Percentiles rank a stretch among this genome's conserved stretches.
phyloP scores from a whole-genome alignment of 2,329 filamentous ascomycete genomes.

The Sporothrix pseudoabietina region DNA sequence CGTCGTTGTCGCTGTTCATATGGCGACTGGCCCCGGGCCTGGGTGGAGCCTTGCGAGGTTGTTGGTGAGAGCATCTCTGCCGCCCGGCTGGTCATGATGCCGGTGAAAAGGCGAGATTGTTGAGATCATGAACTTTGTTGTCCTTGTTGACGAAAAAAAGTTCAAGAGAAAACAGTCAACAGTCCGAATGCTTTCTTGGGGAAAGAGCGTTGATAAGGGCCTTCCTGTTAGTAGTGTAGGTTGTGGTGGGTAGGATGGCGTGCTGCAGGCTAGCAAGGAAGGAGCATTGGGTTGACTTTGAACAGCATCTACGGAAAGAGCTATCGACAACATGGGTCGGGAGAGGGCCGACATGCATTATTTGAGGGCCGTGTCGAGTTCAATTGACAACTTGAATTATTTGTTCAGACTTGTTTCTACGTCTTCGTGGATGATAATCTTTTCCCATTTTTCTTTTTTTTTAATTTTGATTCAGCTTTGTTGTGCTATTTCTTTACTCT shows the following conservation, averaged over 20 bases:
- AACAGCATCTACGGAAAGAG: not conserved
- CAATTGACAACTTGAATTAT: too few relatives aligned
- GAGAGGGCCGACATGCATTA: not conserved
- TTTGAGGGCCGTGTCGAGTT: too few relatives aligned
- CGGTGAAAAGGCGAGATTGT: not conserved
- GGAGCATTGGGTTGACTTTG: not conserved
- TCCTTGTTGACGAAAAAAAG: not conserved
- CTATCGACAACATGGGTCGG: not conserved
- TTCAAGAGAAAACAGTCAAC: not conserved
- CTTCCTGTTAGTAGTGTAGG: not conserved
- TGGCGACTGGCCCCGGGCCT: not conserved
- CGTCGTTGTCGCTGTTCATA: not conserved
- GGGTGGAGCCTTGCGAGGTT: constrained; percentile 1
- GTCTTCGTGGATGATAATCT: too few relatives aligned
- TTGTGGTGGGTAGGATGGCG: not conserved
- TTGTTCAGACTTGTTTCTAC: too few relatives aligned
- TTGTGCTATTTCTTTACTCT: not conserved
- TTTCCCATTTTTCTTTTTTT: too few relatives aligned
- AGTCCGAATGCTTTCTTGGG: not conserved
- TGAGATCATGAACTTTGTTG: not conserved
- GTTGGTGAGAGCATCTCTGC: not conserved
- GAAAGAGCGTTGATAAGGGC: constrained; percentile 9
- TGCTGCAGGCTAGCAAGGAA: constrained; percentile 15
- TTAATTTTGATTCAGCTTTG: too few relatives aligned
- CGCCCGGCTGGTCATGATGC: not conserved